Percentiles rank a stretch among this genome's conserved stretches.
These are phyloP conservation scores for Nothopassalora personata DNA, from an alignment of 2,329 filamentous ascomycete genomes.

Conservation along the genomic window DNA sequence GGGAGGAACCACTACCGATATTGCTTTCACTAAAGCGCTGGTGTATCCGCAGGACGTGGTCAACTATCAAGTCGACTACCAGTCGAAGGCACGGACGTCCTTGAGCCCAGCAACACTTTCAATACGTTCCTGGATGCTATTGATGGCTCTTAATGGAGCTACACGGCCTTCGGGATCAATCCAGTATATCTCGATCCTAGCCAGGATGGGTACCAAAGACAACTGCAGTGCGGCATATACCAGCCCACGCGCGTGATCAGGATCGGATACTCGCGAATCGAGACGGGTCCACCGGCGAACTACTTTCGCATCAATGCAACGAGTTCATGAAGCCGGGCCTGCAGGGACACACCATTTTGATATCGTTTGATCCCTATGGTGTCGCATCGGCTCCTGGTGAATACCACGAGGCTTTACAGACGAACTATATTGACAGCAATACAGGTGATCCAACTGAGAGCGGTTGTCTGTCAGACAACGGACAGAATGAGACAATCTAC, in stretches of 20 bases:
- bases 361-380: too few relatives aligned
- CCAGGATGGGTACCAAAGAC: slow-evolving; percentile 46
- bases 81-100: slow-evolving; percentile 10
- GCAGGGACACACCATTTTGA: too few relatives aligned
- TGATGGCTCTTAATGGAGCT: slow-evolving; percentile 19
- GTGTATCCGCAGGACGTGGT: slow-evolving; percentile 21
- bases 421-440: too few relatives aligned
- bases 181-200: slow-evolving; percentile 43
- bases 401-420: too few relatives aligned
- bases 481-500: slow-evolving; percentile 20
- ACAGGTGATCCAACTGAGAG: slow-evolving; percentile 33
- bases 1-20: slow-evolving; percentile 18
- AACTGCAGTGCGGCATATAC: slow-evolving; percentile 42
- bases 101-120: slow-evolving; percentile 7
- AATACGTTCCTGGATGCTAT: slow-evolving; percentile 18
- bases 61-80: slow-evolving; percentile 18
- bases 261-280: slow-evolving; percentile 52
- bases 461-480: slow-evolving; percentile 20
- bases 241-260: slow-evolving; percentile 51
- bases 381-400: too few relatives aligned
- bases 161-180: slow-evolving; percentile 16
- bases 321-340: slow-evolving; percentile 43
- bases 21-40: slow-evolving; percentile 12
- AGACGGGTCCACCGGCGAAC: slow-evolving; percentile 45
- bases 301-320: slow-evolving; percentile 42